phyloP scores from a whole-genome alignment of 176 grass and related monocot species.

The Oryza officinalis region DNA sequence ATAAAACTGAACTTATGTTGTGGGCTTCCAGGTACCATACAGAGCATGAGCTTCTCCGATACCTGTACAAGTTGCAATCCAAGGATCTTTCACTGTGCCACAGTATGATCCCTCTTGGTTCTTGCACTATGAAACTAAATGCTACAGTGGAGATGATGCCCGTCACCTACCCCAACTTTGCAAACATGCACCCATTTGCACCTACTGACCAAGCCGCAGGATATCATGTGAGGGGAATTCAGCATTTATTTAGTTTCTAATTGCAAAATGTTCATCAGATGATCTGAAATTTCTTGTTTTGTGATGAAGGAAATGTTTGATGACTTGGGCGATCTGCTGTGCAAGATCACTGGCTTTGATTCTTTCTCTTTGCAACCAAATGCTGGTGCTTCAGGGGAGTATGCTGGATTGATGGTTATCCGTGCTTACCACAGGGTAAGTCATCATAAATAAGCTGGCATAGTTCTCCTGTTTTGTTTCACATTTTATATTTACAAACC shows the following conservation, averaged over 20 bases:
- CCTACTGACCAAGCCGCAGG: constrained; percentile 80
- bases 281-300: constrained; percentile 33
- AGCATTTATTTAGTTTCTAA: not conserved
- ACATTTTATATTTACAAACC: constrained; percentile 32
- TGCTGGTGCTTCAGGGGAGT: constrained; percentile 97
- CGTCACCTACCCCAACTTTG: constrained; percentile 92
- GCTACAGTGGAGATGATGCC: constrained; percentile 98
- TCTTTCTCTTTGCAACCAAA: constrained; percentile 99
- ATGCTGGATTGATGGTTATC: constrained; percentile 99
- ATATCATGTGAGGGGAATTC: constrained; percentile 66
- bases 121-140: constrained; percentile 99
- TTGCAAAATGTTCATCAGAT: not conserved
- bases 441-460: constrained; percentile 2
- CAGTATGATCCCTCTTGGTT: constrained; percentile 99
- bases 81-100: constrained; percentile 97
- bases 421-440: constrained; percentile 82
- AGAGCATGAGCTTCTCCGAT: constrained; percentile 95
- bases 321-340: constrained; percentile 85
- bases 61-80: constrained; percentile 87
- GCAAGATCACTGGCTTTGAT: constrained; percentile 91
- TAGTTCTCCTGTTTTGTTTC: constrained; percentile 16
- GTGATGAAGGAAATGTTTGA: constrained; percentile 90
- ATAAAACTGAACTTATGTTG: constrained; percentile 19
- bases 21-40: constrained; percentile 84
- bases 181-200: constrained; percentile 87